Conservation (phyloP, 2,329 filamentous ascomycete genomes). For the Trichoderma hamatum region DNA sequence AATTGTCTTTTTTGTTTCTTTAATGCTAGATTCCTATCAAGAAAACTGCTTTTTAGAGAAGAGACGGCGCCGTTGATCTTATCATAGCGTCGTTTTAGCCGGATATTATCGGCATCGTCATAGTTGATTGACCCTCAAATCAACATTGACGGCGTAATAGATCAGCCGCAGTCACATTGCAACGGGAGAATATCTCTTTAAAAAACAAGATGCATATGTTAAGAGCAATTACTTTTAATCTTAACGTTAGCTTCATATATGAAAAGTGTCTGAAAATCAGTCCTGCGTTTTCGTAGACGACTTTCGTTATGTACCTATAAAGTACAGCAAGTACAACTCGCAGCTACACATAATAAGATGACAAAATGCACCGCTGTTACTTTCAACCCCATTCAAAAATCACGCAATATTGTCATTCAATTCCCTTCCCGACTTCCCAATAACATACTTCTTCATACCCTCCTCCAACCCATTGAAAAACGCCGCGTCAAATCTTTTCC, state of each 20-base stretch:
- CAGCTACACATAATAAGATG: not conserved
- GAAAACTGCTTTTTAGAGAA: not conserved
- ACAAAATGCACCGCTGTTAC: not conserved
- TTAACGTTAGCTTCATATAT: not conserved
- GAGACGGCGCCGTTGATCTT: constrained; percentile 13
- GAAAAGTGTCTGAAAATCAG: not conserved
- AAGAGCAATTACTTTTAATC: not conserved
- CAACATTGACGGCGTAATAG: not conserved
- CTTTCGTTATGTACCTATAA: not conserved
- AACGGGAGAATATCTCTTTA: not conserved
- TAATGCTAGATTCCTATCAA: not conserved
- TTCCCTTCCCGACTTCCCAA: constrained; percentile 41
- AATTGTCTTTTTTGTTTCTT: not conserved
- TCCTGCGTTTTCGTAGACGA: not conserved
- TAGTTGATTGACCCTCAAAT: not conserved
- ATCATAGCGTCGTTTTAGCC: constrained; percentile 20
- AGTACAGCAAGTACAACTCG: not conserved
- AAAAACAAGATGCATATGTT: not conserved
- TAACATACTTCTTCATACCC: constrained; percentile 45
- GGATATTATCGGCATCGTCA: constrained; percentile 22
- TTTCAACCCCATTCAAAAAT: not conserved
- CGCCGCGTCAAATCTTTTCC: constrained; percentile 41
- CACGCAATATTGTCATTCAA: constrained; percentile 21
- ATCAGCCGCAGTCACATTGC: not conserved
- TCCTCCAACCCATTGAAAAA: constrained; percentile 43